Evolutionary conservation across 495 filamentous ascomycete species (phyloP), one percentile per base, ranked within the genome.

Genomic region (Articulospora tetracladia): DNA sequence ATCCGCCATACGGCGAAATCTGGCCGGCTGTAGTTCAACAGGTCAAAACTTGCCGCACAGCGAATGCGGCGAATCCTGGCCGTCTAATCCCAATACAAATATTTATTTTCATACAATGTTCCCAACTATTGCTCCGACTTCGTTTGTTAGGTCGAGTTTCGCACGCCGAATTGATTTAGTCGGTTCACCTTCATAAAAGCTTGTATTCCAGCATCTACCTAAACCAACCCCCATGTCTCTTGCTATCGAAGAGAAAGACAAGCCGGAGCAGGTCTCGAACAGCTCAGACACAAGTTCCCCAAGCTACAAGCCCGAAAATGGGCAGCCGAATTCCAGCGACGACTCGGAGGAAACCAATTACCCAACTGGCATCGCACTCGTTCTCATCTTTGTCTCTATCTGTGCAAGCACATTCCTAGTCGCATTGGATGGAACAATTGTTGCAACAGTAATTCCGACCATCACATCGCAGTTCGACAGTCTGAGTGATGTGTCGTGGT

Each of bases 351-450:
- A 48, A 10, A n/a, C 15, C 6, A 19, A 19, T 4, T 48, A 48
- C n/a, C 44, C 44, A 8, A 48, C 44, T 20, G 44, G 44, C 44
- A 8, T 48, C 19, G 6, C 44, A 20, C 44, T 48, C 19, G 44
- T 48, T 48, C 44, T 48, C 22, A 48, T 48, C 22, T 48, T 48
- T n/a, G 22, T 48, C 15, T 48, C 44, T 19, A 23, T 80, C 19
- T 81, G 74, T 65, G 63, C 79, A 12, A 63, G 74, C 53, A 70
- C 81, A 24, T 86, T 87, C 73, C 76, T 86, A 53, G 80, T 83
- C 26, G 83, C 83, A 11, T 51, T 76, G 61, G 76, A 77, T 65
- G 68, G 72, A 11, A 68, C 74, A 28, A 76, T 77, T 64, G 73
- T 77, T 55, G 71, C 72, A 2, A 77, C 75, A 0, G 79, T 79